Percentiles rank a stretch among this genome's conserved stretches.
Conservation (phyloP, 2,329 filamentous ascomycete genomes). For the Talaromyces atroroseus region DNA sequence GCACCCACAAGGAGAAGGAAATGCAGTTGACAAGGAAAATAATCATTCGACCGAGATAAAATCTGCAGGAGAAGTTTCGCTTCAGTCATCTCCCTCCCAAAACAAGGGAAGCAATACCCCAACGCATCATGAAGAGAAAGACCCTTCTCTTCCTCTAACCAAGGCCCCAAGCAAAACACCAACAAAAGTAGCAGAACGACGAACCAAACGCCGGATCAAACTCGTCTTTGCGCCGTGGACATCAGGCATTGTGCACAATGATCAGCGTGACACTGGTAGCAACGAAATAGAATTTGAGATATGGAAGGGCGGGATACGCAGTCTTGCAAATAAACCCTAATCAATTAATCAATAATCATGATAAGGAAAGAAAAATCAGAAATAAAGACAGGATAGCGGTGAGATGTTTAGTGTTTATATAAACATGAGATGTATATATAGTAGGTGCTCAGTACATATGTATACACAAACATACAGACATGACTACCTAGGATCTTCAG, state of each 20-base stretch:
- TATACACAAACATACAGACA: too few species aligned
- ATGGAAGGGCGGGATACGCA: slow-evolving; percentile 54
- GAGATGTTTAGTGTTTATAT: too few species aligned
- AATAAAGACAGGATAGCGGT: not conserved
- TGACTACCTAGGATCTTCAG: too few species aligned
- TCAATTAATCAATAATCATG: not conserved
- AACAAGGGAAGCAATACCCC: not conserved
- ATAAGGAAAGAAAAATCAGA: not conserved
- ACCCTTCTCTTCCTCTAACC: not conserved
- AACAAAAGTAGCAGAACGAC: not conserved
- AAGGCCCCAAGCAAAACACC: not conserved
- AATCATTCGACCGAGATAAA: not conserved
- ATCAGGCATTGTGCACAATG: slow-evolving; percentile 42
- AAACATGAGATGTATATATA: too few species aligned
- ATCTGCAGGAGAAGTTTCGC: not conserved
- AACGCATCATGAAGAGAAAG: not conserved
- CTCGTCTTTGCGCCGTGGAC: slow-evolving; percentile 84
- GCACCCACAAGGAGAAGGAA: not conserved
- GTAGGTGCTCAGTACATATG: too few species aligned
- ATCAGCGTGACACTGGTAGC: slow-evolving; percentile 12
- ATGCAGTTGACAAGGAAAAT: not conserved
- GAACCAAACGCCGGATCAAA: slow-evolving; percentile 65
- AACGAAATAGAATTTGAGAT: slow-evolving; percentile 66
- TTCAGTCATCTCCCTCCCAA: not conserved
- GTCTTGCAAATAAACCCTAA: not conserved